phyloP scores from a whole-genome alignment of 768 basidiomycete genomes.

The Podaxis sp. region DNA sequence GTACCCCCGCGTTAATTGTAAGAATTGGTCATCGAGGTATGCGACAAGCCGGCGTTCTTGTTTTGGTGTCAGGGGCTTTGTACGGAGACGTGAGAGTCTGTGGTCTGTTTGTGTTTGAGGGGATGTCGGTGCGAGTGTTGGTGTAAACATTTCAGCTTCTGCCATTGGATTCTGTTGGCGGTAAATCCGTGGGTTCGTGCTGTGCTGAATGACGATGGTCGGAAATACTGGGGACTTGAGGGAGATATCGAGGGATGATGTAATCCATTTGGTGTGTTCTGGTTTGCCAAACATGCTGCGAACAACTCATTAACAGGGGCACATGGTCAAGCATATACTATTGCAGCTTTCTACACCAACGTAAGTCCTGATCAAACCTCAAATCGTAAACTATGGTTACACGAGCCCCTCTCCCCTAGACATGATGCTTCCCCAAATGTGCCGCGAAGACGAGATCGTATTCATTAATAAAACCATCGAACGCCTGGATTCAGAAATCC shows the following conservation, averaged over 20 bases:
- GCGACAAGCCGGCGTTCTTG: constrained; percentile 69
- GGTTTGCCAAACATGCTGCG: background rate
- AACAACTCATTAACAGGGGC: too few relatives aligned
- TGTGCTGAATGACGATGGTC: too few relatives aligned
- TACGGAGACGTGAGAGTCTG: constrained; percentile 6
- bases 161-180: background rate
- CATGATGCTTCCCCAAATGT: too few relatives aligned
- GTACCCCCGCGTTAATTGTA: constrained; percentile 65
- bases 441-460: background rate
- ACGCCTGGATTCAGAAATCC: background rate
- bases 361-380: too few relatives aligned
- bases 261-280: background rate
- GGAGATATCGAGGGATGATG: background rate
- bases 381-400: too few relatives aligned
- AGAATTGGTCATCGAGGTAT: constrained; percentile 64
- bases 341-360: too few relatives aligned
- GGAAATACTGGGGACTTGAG: background rate
- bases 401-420: too few relatives aligned
- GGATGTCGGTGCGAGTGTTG: background rate
- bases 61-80: constrained; percentile 40
- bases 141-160: background rate
- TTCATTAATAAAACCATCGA: background rate
- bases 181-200: background rate
- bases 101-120: background rate
- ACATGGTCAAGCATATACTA: too few relatives aligned